A percentile compares a stretch with the other conserved stretches of the same genome.
Conservation (phyloP, 352 stramenopile species). For the Pythium dissotocum region DNA sequence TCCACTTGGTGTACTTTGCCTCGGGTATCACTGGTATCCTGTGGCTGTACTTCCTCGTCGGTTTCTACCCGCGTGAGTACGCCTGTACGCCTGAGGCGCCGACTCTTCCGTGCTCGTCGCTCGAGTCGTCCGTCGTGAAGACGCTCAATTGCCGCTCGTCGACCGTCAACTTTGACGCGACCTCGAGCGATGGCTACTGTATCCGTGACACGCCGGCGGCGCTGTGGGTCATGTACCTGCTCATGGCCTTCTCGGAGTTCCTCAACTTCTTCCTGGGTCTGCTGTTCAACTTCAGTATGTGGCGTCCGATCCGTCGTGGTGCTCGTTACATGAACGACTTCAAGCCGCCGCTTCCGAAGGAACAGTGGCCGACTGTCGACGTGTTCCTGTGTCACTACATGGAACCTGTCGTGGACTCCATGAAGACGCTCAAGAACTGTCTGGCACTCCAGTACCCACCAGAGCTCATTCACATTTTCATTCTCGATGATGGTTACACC, state of each 20-base stretch:
- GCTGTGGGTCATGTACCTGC: constrained; percentile 82
- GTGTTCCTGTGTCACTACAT: constrained; percentile 91
- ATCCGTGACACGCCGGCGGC: constrained; percentile 64
- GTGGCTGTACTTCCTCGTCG: constrained; percentile 80
- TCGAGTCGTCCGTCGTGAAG: constrained; percentile 52
- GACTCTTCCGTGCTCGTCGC: constrained; percentile 59
- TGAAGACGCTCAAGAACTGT: constrained; percentile 87
- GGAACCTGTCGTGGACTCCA: constrained; percentile 83
- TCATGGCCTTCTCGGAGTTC: constrained; percentile 88
- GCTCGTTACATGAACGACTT: constrained; percentile 90
- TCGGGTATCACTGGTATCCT: constrained; percentile 60
- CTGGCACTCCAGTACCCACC: constrained; percentile 86
- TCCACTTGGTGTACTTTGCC: constrained; percentile 88
- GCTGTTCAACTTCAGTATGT: constrained; percentile 92
- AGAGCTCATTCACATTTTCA: constrained; percentile 84
- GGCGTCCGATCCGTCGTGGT: constrained; percentile 85
- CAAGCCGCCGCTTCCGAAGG: constrained; percentile 86
- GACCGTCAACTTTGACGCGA: constrained; percentile 68
- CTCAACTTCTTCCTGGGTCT: constrained; percentile 87
- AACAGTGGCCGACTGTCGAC: constrained; percentile 88
- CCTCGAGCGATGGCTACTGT: constrained; percentile 73
- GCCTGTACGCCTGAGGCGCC: constrained; percentile 69
- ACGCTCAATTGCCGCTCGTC: constrained; percentile 54
- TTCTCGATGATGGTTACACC: constrained; percentile 90
- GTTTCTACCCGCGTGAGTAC: constrained; percentile 85